These are phyloP conservation scores for Leccinum pachyderme DNA, from an alignment of 1,284 basidiomycete genomes.

Conservation along the genomic window DNA sequence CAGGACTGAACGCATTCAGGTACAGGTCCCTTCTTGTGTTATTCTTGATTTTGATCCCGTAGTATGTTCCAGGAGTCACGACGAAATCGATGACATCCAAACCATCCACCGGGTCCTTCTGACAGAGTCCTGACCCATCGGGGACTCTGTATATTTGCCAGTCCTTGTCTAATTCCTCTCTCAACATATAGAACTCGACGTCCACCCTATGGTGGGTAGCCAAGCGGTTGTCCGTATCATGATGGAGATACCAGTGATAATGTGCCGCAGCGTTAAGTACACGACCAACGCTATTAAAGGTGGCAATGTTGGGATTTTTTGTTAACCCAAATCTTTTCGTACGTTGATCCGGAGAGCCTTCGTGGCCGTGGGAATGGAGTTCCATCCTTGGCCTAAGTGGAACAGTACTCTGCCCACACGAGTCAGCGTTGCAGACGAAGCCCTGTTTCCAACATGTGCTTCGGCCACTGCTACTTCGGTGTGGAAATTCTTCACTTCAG, in stretches of 20 bases:
- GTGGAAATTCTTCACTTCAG: not conserved
- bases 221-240: not conserved
- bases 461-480: not conserved
- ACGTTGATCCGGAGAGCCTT: slow-evolving; percentile 1
- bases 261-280: slow-evolving; percentile 10
- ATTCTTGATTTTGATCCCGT: slow-evolving; percentile 19
- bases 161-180: slow-evolving; percentile 1
- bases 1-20: slow-evolving; percentile 9
- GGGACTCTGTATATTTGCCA: not conserved
- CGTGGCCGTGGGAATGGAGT: not conserved
- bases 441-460: not conserved
- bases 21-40: slow-evolving; percentile 17
- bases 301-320: not conserved
- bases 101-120: not conserved
- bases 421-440: not conserved
- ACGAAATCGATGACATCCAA: slow-evolving; percentile 19
- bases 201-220: not conserved
- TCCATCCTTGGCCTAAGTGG: not conserved
- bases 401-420: not conserved
- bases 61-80: slow-evolving; percentile 1
- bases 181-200: slow-evolving; percentile 15
- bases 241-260: slow-evolving; percentile 23
- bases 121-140: slow-evolving; percentile 1
- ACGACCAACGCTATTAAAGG: not conserved
- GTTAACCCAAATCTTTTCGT: slow-evolving; percentile 11